These are phyloP conservation scores for Verbascum thapsus DNA, from an alignment of 257 asterid genomes.

Conservation along the genomic window DNA sequence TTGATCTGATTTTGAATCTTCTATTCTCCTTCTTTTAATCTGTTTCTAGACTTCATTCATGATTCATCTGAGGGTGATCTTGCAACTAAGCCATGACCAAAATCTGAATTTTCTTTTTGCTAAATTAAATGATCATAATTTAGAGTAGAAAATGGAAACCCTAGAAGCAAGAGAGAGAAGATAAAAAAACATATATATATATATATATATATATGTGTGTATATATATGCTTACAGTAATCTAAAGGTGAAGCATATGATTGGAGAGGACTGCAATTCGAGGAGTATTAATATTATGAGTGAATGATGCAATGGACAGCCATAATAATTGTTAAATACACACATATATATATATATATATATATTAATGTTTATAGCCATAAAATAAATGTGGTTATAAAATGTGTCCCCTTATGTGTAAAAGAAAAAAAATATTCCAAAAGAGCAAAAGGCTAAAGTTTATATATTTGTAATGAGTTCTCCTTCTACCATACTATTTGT, in stretches of 20 bases:
- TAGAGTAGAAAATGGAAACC: conserved; percentile 59
- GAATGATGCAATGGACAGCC: conserved; percentile 28
- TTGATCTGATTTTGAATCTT: conserved; percentile 26
- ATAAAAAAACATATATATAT: background rate
- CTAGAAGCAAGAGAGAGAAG: conserved; percentile 44
- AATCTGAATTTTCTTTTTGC: background rate
- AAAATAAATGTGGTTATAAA: no score
- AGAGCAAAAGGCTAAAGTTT: no score
- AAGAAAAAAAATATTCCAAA: no score
- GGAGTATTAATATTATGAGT: conserved; percentile 25
- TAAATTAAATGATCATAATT: no score
- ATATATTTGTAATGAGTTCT: no score
- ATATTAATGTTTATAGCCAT: no score
- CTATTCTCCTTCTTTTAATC: background rate
- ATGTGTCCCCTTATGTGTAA: no score
- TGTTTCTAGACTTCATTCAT: conserved; percentile 17
- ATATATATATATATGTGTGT: no score
- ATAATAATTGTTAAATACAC: no score
- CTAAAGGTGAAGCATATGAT: conserved; percentile 36
- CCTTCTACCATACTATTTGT: no score
- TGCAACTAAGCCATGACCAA: conserved; percentile 20
- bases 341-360: no score
- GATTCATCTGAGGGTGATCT: conserved; percentile 20
- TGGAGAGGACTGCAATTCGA: conserved; percentile 37
- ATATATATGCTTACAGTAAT: conserved; percentile 11